Base-by-base conservation (phyloP, 257 asterid genomes). In the Primulina tabacum region DNA sequence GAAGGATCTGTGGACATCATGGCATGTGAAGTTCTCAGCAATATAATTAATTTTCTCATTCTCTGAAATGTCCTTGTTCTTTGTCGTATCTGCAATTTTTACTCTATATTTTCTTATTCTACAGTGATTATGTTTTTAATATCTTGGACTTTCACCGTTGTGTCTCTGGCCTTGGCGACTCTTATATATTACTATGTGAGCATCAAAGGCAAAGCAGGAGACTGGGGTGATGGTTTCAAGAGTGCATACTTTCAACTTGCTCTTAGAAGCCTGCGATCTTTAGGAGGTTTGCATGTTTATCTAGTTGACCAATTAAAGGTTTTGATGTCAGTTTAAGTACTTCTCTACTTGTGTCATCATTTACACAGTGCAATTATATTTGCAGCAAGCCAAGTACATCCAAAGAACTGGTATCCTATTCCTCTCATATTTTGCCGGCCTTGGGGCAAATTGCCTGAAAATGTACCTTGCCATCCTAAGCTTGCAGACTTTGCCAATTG, bases 211-310 rank as follows among this genome's bases (percentile, higher is more conserved):
- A 93, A 93, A 81, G 99, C 99, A 73, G 99, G 99, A 60, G 97
- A 93, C 72, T 90, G 99, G 99, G 99, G 99, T 30, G 99, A 93
- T 71, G 99, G 99, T 76, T 86, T 93, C 81, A 93, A 93, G 88
- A 93, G 99, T 80, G 99, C 99, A 34, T 93, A 93, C 83, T 93
- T 93, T 81, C 99, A 93, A 87, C 99, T 93, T 76, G 99, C 99
- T 62, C 97, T 93, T 60, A 97, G 99, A 29, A 93, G 99, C 80
- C 89, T 93, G 58, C 96, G 99, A 72, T 90, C 99, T 73, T 76
- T 93, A 71, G 99, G 97, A 90, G 99, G 99, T 93, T 70, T 58
- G 90, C 79, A 47, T 81, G 71, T 75, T 71, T 70, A 52, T 71
- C 28, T 69, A 18, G 65, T 20, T 60, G 20, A 43, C 62, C 10